Base-by-base conservation (phyloP, 441 rosid genomes). In the Gossypium davidsonii region DNA sequence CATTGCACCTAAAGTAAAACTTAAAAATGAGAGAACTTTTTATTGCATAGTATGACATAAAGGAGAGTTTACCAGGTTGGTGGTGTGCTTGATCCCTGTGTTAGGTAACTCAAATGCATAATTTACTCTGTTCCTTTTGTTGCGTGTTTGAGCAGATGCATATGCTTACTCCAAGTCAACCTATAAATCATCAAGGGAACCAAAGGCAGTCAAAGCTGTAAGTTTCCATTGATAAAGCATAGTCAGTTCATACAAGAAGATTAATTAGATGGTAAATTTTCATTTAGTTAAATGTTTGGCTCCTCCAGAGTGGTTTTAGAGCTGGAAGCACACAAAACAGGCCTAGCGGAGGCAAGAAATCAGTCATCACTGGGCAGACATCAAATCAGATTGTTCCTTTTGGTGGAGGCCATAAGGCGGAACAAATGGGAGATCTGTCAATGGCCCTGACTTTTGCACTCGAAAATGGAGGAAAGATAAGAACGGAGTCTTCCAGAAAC, bases 381-480 rank as follows among this genome's bases (percentile, higher is more conserved):
- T 82, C 92, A n/a, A 80, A 72, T 21, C 84, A 91, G 80, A 82
- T 94, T 56, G 83, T 89, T 71, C 86, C 92, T 42, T 86, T 85
- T 39, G 83, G 85, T 53, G 79, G 83, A 76, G 85, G 80, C 61
- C 81, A 69, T 48, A 84, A 69, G 76, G 70, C 86, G 7, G 85
- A 82, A 52, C 87, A 86, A 59, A 48, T 82, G 2, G 81, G 85
- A 81, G 92, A 88, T 71, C 80, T 90, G 10, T 90, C 98, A 20
- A 76, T 79, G 87, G 97, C 88, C 49, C 82, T 95, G 67, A 83
- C 93, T 57, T 85, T 89, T 75, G 94, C 96, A 68, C 77, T 91
- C 2, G 87, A 91, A 79, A 91, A 87, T 67, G 98, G 93, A 72
- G 91, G 93, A 55, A 90, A 87, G 37, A 75, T 87, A 51, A 87